A percentile compares a stretch with the other conserved stretches of the same genome.
Conservation (phyloP, 1,284 basidiomycete genomes). For the Cystobasidium sp. region DNA sequence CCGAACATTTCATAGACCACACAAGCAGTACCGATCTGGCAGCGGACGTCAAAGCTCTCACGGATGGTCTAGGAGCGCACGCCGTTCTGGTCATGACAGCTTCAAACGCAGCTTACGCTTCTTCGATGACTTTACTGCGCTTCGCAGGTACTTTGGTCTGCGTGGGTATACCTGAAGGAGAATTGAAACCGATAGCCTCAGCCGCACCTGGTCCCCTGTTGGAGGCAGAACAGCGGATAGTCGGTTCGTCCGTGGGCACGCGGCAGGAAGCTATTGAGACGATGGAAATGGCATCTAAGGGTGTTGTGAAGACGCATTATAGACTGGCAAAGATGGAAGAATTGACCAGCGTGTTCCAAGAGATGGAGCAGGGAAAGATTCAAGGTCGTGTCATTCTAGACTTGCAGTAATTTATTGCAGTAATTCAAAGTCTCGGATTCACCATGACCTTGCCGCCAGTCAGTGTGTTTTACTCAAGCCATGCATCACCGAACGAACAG, state of each 20-base stretch:
- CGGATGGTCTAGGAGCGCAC: conserved; percentile 39
- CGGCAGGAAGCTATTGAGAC: conserved; percentile 43
- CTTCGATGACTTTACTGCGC: conserved; percentile 23
- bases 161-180: conserved; percentile 42
- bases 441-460: no score
- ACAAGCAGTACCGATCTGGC: conserved; percentile 35
- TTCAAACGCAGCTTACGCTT: conserved; percentile 40
- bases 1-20: conserved; percentile 43
- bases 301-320: conserved; percentile 37
- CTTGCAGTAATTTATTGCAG: conserved; percentile 2
- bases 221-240: conserved; percentile 32
- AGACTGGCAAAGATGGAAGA: conserved; percentile 36
- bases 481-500: no score
- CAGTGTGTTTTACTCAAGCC: no score
- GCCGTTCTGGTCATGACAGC: conserved; percentile 41
- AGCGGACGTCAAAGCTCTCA: conserved; percentile 40
- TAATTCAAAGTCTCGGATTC: no score
- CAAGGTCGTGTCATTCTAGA: conserved; percentile 40
- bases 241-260: conserved; percentile 40
- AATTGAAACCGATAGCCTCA: conserved; percentile 27
- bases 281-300: conserved; percentile 29
- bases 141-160: conserved; percentile 40
- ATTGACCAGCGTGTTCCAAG: conserved; percentile 30
- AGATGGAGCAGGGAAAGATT: conserved; percentile 42
- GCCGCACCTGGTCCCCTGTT: conserved; percentile 33